Base-by-base conservation (phyloP, 352 stramenopile species). In the Pythium aphanidermatum region DNA sequence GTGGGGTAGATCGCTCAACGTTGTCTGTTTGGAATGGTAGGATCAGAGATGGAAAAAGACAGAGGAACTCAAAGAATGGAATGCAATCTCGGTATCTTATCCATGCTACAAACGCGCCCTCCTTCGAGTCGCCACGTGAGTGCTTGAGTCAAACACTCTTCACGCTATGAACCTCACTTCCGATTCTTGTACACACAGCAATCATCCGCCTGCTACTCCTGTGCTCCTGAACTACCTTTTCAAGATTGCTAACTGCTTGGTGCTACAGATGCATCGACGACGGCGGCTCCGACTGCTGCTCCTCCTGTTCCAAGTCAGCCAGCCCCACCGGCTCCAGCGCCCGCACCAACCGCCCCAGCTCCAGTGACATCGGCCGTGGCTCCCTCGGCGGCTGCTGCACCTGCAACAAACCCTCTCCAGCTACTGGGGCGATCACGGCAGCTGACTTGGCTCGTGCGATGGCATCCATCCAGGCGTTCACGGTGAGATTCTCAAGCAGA, bases 391-490 rank as follows among this genome's bases (percentile, higher is more conserved):
- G 21, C 27, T 27, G 40, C 36, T 16, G 34, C 46, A 14, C 37
- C 50, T 0, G 40, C 42, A n/a, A 9, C 54, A 2, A 28, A n/a
- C 44, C 4, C 35, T 28, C 61, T 12, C 5, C 58, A n/a, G 24
- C 45, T 13, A 24, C 28, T 4, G 52, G 47, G 5, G 48, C 41
- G 2, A 73, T 95, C 56, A 93, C 82, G 7, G 77, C 80, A 2
- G 86, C 73, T 14, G 84, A 95, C 50, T 55, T 96, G 0, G 80
- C 93, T 58, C 80, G 83, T 16, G 86, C 86, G 4, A 94, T 96
- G 74, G 71, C 79, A 23, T 79, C 75, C 40, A 77, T 92, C 30
- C 74, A 92, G 35, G 65, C 71, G 21, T 58, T 87, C 17, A 40
- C 73, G 26, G 76, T 89, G 44, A 27, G 58, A n/a, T n/a, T n/a